Percentiles rank a stretch among this genome's conserved stretches.
phyloP scores from a whole-genome alignment of 129 eudicot genomes.

The Centella asiatica region DNA sequence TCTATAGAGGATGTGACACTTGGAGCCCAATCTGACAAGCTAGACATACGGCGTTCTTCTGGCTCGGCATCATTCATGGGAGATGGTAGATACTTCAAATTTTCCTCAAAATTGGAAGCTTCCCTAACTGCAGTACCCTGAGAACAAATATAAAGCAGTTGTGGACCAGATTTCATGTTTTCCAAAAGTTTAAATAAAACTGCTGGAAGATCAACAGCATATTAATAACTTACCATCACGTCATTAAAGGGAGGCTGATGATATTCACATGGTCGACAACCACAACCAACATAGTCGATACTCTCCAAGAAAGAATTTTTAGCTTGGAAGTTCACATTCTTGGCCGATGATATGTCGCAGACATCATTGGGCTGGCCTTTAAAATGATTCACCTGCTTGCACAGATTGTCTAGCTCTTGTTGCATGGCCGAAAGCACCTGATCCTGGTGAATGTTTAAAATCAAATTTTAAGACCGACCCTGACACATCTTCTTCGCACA shows the following conservation, averaged over 20 bases:
- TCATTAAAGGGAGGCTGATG: constrained; percentile 21
- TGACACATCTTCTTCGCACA: background rate
- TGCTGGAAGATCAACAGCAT: background rate
- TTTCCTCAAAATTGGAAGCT: constrained; percentile 16
- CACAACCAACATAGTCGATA: constrained; percentile 20
- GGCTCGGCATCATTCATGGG: constrained; percentile 35
- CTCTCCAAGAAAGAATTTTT: background rate
- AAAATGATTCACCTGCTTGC: constrained; percentile 62
- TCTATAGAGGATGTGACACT: constrained; percentile 63
- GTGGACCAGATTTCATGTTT: background rate
- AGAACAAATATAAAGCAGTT: background rate
- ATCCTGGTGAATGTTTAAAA: constrained; percentile 47
- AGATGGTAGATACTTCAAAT: constrained; percentile 22
- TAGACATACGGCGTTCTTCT: constrained; percentile 96
- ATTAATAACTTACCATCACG: constrained; percentile 29
- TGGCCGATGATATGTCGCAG: background rate
- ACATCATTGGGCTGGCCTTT: constrained; percentile 47
- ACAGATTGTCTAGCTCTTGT: constrained; percentile 67
- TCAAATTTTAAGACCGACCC: background rate
- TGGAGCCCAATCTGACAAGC: constrained; percentile 88
- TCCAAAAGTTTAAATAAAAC: background rate
- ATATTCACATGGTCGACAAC: constrained; percentile 43
- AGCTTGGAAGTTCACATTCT: background rate
- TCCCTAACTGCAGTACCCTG: constrained; percentile 30
- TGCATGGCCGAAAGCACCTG: constrained; percentile 76